Evolutionary conservation across 2,329 filamentous ascomycete species (phyloP), one percentile per base, ranked within the genome.

Genomic region (Sclerotiophoma versabilis): DNA sequence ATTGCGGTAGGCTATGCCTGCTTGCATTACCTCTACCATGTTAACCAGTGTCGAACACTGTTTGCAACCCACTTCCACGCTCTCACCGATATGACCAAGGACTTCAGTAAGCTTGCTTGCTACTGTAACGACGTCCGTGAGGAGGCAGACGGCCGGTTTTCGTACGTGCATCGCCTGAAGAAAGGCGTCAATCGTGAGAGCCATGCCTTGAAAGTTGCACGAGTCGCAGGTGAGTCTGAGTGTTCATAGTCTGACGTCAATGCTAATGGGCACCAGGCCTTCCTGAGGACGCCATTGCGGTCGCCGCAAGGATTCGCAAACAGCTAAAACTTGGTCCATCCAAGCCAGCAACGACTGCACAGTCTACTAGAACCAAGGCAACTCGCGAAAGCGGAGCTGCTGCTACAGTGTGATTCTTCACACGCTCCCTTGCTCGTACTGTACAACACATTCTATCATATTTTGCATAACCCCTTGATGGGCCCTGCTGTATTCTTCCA

Each of bases 11-110:
- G 92, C 0, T 98, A 90, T 74, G 95, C 93, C 1, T 92, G 89
- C 68, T 79, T 99, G 43, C 85, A 93, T 69, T 92, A 98, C 74
- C 80, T 99, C 14, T 88, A 91, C 64, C 82, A 87, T 42, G 79
- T 89, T 19, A 97, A 95, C 71, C 81, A 82, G 70, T 92, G 90
- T 70, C 85, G 95, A 12, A 87, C 89, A 0, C 80, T 99, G 34
- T 99, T 99, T 73, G 95, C 95, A 1, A 98, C 95, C 14, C 95
- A 99, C 75, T 99, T 98, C 69, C 93, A 99, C 74, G 81, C 77
- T 3, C 79, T 99, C 5, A 89, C 89, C 2, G 92, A 96, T 69
- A 84, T 96, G 79, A 91, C 89, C 0, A 74, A 73, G 7, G 79
- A 81, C 6, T 83, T 86, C 56, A 76, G 83, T 15, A 73, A 77